Conservation (phyloP, 768 basidiomycete genomes). For the Suillus alpinus region DNA sequence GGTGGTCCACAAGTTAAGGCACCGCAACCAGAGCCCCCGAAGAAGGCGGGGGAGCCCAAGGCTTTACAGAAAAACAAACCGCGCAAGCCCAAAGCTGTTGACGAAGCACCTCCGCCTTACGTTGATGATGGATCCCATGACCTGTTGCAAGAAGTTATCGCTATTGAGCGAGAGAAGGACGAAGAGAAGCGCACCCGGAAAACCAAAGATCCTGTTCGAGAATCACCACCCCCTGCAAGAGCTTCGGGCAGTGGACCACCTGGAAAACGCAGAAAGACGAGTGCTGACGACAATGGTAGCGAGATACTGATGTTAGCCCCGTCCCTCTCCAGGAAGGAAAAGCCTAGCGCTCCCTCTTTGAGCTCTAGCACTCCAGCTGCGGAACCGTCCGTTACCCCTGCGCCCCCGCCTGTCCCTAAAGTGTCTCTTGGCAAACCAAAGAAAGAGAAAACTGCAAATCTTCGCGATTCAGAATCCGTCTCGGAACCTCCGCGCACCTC, state of each 20-base stretch:
- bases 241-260: constrained; percentile 36
- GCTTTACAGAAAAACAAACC: constrained; percentile 36
- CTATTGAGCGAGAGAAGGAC: constrained; percentile 68
- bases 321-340: constrained; percentile 55
- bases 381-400: constrained; percentile 26
- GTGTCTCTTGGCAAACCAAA: constrained; percentile 34
- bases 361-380: constrained; percentile 43
- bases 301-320: constrained; percentile 62
- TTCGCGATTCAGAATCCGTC: constrained; percentile 9
- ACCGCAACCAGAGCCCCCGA: constrained; percentile 25
- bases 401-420: constrained; percentile 27
- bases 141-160: constrained; percentile 76
- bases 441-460: constrained; percentile 40
- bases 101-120: constrained; percentile 59
- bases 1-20: constrained; percentile 37
- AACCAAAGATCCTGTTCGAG: constrained; percentile 38
- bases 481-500: constrained; percentile 38
- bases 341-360: constrained; percentile 30
- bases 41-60: constrained; percentile 33
- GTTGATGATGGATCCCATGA: constrained; percentile 83
- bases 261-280: constrained; percentile 58
- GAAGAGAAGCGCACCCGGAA: constrained; percentile 50
- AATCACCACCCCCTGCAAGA: constrained; percentile 34
- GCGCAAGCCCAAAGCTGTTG: constrained; percentile 44
- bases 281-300: constrained; percentile 46